These are phyloP conservation scores for Solanum hybrid DNA, from an alignment of 305 asterid genomes.

Conservation along the genomic window DNA sequence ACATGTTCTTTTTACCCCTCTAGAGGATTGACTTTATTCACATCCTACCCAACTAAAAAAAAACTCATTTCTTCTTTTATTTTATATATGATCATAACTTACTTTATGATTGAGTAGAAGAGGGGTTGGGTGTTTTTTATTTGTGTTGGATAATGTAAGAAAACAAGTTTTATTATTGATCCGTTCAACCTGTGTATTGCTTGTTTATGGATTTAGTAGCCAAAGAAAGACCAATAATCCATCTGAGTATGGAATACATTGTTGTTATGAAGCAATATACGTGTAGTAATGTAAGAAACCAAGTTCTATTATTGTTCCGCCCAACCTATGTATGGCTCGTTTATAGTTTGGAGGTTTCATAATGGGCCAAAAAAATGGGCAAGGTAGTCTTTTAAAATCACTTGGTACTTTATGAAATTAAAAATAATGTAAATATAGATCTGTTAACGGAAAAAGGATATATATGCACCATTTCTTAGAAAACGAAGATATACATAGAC, in stretches of 20 bases:
- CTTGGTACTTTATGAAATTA: no score
- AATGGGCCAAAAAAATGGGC: no score
- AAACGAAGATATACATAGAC: no score
- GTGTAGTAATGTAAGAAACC: neutral
- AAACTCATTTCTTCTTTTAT: no score
- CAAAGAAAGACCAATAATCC: neutral
- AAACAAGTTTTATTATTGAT: neutral
- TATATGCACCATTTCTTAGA: no score
- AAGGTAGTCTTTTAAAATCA: no score
- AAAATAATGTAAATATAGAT: no score
- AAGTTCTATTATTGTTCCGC: neutral
- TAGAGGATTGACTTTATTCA: no score
- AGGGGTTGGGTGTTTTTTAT: neutral
- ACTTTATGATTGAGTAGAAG: neutral
- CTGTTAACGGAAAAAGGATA: no score
- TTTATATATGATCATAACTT: no score
- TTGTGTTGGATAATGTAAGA: neutral
- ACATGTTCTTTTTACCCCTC: neutral
- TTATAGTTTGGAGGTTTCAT: no score
- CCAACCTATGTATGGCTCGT: neutral
- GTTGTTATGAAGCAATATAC: neutral
- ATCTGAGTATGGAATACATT: neutral
- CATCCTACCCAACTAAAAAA: no score
- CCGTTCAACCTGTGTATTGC: neutral
- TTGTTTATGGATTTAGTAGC: neutral